Percentiles rank a stretch among this genome's conserved stretches.
These are phyloP conservation scores for Penicillium parvum DNA, from an alignment of 495 filamentous ascomycete species.

Conservation along the genomic window DNA sequence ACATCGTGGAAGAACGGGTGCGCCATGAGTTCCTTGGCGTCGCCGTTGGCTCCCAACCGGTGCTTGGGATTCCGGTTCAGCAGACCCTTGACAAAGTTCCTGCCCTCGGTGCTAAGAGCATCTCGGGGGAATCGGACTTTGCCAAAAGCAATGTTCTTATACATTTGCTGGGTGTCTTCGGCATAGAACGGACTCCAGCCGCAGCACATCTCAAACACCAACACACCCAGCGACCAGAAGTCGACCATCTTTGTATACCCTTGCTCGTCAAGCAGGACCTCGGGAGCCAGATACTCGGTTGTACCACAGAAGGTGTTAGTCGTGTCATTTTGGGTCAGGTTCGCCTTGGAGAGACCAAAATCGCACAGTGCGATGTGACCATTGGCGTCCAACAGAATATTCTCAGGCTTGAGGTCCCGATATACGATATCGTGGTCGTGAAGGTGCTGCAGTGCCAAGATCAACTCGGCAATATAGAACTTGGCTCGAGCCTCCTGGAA, in stretches of 20 bases:
- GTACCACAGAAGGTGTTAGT: constrained; percentile 99
- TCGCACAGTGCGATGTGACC: constrained; percentile 83
- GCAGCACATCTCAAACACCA: constrained; percentile 99
- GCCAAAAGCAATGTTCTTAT: constrained; percentile 99
- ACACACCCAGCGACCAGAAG: constrained; percentile 96
- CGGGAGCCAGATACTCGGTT: constrained; percentile 94
- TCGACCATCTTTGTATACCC: constrained; percentile 99
- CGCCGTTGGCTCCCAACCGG: constrained; percentile 81
- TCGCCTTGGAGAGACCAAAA: constrained; percentile 94
- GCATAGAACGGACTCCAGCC: constrained; percentile 99
- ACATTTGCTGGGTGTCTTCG: constrained; percentile 99
- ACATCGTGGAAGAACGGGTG: constrained; percentile 94
- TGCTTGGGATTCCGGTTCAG: constrained; percentile 97
- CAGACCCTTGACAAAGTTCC: constrained; percentile 96
- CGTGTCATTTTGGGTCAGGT: constrained; percentile 90
- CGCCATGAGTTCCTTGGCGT: constrained; percentile 90
- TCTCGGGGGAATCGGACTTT: constrained; percentile 96
- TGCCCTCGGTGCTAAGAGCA: constrained; percentile 85
- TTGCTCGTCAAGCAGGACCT: constrained; percentile 90
- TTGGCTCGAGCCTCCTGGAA: constrained; percentile 94
- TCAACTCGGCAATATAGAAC: constrained; percentile 98
- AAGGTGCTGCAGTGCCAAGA: constrained; percentile 90
- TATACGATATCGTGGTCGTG: constrained; percentile 98
- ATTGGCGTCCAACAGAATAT: constrained; percentile 79
- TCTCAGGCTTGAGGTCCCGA: constrained; percentile 83